Evolutionary conservation across 179 eudicot genomes (phyloP), one percentile per base, ranked within the genome.

Genomic region (Camellia oleifera): DNA sequence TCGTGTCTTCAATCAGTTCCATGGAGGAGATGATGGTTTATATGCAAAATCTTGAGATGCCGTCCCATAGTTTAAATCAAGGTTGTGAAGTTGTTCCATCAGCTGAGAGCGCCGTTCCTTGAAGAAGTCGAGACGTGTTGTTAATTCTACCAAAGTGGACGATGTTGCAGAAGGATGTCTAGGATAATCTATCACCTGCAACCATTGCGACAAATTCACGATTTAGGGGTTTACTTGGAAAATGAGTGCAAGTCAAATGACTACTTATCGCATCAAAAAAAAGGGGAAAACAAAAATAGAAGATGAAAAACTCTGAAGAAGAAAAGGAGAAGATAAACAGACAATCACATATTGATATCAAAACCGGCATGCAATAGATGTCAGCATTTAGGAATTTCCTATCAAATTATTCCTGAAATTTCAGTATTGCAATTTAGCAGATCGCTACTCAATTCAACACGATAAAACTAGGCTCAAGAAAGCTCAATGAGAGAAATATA

Each of bases 71-170:
- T 90, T 93, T 77, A 92, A 80, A 80, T 95, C 99, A 3, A 93
- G 93, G 87, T 87, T 93, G 88, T 95, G 98, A 65, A 95, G 95
- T 81, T 95, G 99, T 76, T 95, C 99, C 99, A 95, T 93, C 77
- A 95, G 90, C 83, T 95, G 99, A 80, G 98, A 93, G 52, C 99
- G 90, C 62, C 99, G 88, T 75, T 95, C 98, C 85, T 93, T 95
- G 88, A 95, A 95, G 91, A 95, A 92, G 81, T 95, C 99, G 9
- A 95, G 98, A 57, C 99, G 94, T 68, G 99, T 90, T 50, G 99
- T 95, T 77, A 93, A 81, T 75, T 95, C 98, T 76, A 93, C 94
- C 86, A 95, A 81, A 61, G 98, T 92, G 23, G 99, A 95, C 5
- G 98, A 90, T 48, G 97, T 87, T 60, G 88, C 88, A 20, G 90